Evolutionary conservation across 2,329 filamentous ascomycete species (phyloP).

Genomic region (Aschersonia sp.): DNA sequence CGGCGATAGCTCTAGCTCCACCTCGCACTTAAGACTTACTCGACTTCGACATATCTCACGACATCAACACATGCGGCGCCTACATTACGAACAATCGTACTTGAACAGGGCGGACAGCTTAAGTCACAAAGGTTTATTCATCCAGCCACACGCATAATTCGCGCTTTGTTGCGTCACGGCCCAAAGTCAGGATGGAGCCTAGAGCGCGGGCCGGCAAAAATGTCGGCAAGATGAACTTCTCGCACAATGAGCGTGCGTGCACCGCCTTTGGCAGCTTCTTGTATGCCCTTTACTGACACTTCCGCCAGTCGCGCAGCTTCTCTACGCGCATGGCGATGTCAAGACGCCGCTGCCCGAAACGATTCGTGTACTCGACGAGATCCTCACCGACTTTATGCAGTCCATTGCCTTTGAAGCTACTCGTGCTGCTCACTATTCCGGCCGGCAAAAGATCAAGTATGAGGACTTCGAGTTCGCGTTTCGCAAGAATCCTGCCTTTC

Average conservation of each 20-base stretch:
- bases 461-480: conserved; percentile 96
- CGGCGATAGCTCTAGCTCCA: not conserved
- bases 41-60: too few species aligned
- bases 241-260: conserved; percentile 50
- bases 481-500: conserved; percentile 67
- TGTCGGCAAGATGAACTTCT: conserved; percentile 73
- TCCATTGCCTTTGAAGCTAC: conserved; percentile 86
- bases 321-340: conserved; percentile 71
- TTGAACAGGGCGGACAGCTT: too few species aligned
- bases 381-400: conserved; percentile 92
- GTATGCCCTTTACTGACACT: not conserved
- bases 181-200: conserved; percentile 44
- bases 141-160: too few species aligned
- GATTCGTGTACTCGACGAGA: conserved; percentile 79
- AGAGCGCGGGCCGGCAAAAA: conserved; percentile 65
- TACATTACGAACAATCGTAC: too few species aligned
- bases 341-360: conserved; percentile 69
- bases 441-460: conserved; percentile 93
- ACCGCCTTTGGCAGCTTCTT: not conserved
- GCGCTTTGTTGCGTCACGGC: not conserved
- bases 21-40: too few species aligned
- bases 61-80: not conserved
- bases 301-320: conserved; percentile 50
- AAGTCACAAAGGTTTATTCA: too few species aligned
- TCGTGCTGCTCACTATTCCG: conserved; percentile 68